Evolutionary conservation across 2,329 filamentous ascomycete genomes (phyloP).

Genomic region (Xylaria sp.): DNA sequence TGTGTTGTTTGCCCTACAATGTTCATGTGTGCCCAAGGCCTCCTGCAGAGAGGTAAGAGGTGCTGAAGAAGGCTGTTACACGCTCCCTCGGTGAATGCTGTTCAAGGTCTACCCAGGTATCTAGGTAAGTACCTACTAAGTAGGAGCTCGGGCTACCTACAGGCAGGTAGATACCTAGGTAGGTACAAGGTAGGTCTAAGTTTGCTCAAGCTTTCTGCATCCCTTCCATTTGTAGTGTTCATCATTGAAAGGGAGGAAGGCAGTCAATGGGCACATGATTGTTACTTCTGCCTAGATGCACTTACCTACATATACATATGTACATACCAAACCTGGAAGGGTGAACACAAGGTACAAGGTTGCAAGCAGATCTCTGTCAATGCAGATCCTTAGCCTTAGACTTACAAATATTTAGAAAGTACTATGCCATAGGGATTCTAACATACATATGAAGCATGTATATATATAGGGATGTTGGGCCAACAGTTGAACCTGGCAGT

Average conservation of each 20-base stretch:
- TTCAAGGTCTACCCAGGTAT: no score
- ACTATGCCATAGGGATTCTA: not conserved
- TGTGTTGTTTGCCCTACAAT: not conserved
- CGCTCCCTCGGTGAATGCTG: not conserved
- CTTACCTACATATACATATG: no score
- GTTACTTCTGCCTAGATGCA: not conserved
- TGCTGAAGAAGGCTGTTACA: not conserved
- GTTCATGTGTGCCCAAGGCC: not conserved
- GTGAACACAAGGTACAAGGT: not conserved
- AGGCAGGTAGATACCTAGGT: no score
- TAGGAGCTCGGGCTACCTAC: no score
- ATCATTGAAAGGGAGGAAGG: not conserved
- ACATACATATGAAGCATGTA: no score
- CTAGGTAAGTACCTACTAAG: no score
- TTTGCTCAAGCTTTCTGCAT: no score
- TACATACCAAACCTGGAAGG: not conserved
- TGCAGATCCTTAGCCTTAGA: not conserved
- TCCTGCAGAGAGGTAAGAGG: constrained; percentile 1
- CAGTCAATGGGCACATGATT: not conserved
- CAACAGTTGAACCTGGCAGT: no score
- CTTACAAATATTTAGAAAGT: not conserved
- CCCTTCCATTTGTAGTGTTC: not conserved
- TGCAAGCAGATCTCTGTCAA: no score
- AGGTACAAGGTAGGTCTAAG: no score
- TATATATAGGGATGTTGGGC: no score